A percentile compares a stretch with the other conserved stretches of the same genome.
Conservation (phyloP, 345 rosid genomes). For the Geranium rotundifolium region DNA sequence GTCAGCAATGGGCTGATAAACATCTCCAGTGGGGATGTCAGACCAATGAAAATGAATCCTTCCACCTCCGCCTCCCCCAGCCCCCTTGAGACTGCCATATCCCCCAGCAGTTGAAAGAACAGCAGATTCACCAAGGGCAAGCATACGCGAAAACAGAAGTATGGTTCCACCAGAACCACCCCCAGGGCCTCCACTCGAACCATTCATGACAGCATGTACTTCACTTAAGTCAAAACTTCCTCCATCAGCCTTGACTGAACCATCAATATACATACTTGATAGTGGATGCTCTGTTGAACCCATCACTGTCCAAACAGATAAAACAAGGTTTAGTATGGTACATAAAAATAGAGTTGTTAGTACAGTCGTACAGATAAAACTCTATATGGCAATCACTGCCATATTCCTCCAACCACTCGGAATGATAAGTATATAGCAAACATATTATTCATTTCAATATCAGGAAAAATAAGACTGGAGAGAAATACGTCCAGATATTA, state of each 20-base stretch:
- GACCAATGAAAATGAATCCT: conserved; percentile 99
- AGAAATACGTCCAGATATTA: no score
- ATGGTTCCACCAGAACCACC: conserved; percentile 98
- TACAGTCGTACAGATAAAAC: no score
- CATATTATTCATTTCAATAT: no score
- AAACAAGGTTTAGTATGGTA: neutral
- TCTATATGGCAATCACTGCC: no score
- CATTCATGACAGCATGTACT: conserved; percentile 14
- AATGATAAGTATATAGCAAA: no score
- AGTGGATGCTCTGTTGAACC: conserved; percentile 93
- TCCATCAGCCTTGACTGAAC: conserved; percentile 80
- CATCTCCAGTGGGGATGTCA: conserved; percentile 92
- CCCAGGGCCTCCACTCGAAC: conserved; percentile 49
- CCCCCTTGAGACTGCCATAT: conserved; percentile 58
- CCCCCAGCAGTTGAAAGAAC: conserved; percentile 87
- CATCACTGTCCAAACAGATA: conserved; percentile 46
- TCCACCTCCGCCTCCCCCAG: conserved; percentile 99
- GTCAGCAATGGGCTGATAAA: conserved; percentile 92
- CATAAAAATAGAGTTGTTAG: no score
- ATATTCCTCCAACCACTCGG: no score
- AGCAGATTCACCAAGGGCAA: conserved; percentile 54
- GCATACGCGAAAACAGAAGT: conserved; percentile 55
- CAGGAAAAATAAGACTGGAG: no score
- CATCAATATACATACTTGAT: conserved; percentile 66
- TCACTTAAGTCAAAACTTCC: conserved; percentile 39